Base-by-base conservation (phyloP, 2,329 filamentous ascomycete genomes). In the Scedosporium minutisporum region DNA sequence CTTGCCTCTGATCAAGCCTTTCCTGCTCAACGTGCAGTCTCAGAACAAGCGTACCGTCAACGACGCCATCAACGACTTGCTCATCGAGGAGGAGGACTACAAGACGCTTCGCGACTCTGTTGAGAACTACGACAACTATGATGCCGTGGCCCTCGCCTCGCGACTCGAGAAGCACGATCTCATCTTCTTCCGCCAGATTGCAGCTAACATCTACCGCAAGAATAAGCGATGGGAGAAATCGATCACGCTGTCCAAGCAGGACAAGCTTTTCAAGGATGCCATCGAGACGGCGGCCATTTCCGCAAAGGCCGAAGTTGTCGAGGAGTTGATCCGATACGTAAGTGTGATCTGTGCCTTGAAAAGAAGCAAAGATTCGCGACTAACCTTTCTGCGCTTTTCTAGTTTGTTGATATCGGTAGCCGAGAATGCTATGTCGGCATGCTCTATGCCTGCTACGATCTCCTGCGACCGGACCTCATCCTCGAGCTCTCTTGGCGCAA, bases 221-320 rank as follows among this genome's bases (percentile, higher is more conserved):
- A 97, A 96, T 82, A 97, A 97, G 88, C 87, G 95, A 66, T 99
- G 96, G 96, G 93, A 97, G 80, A 97, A 97, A 80, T 97, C 93
- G 3, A 99, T 99, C 75, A 86, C 91, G 41, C 81, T 99, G 57
- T 97, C 93, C 16, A 99, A 99, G 83, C 93, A 99, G 75, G 95
- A 99, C 81, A 97, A 97, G 84, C 82, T 99, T 16, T 99, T 95
- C 88, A 97, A 97, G 82, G 95, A 99, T 78, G 95, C 96, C 27
- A 97, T 99, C 66, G 95, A 99, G 82, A 99, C 95, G 14, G 86
- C 96, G 38, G 95, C 95, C 29, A 90, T 97, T 63, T 97, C 93
- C 60, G 82, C 84, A 73, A 97, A 97, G 84, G 73, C 83, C 12
- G 93, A 97, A 33, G 89, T 97, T 68, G 93, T 99, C 48, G 95